Conservation (phyloP, 2,329 filamentous ascomycete species). For the Paecilomyces fulvus region DNA sequence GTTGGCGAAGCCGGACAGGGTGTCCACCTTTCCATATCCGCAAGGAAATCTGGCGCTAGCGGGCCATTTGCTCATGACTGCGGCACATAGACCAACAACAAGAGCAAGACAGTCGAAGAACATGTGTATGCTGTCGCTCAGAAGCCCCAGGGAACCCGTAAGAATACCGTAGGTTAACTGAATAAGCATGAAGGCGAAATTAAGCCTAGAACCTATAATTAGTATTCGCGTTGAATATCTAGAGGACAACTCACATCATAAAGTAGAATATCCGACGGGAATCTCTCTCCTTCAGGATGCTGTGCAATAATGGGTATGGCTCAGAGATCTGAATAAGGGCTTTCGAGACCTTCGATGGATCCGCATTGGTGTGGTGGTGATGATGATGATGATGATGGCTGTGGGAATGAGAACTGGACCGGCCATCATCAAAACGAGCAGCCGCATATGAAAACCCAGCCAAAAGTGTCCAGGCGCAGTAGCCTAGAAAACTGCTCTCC, state of each 20-base stretch:
- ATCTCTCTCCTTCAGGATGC: conserved; percentile 82
- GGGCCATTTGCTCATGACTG: conserved; percentile 95
- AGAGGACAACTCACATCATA: conserved; percentile 57
- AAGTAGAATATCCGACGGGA: conserved; percentile 96
- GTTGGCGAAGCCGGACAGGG: conserved; percentile 90
- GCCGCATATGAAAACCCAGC: conserved; percentile 22
- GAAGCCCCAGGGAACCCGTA: conserved; percentile 85
- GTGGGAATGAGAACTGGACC: conserved; percentile 23
- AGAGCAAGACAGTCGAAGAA: conserved; percentile 96
- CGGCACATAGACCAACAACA: conserved; percentile 79
- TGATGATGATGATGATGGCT: conserved; percentile 23
- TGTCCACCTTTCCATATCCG: conserved; percentile 94
- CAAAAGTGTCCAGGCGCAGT: conserved; percentile 19
- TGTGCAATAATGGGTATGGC: conserved; percentile 69
- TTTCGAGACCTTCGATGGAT: conserved; percentile 61
- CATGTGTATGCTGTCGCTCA: conserved; percentile 98
- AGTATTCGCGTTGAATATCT: conserved; percentile 7
- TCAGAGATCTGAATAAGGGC: conserved; percentile 63
- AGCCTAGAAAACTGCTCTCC: conserved; percentile 18
- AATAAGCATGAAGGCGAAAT: conserved; percentile 89
- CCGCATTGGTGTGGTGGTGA: conserved; percentile 28
- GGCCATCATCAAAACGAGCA: conserved; percentile 24
- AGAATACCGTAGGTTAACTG: conserved; percentile 91
- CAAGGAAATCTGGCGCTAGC: conserved; percentile 84
- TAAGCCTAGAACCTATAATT: conserved; percentile 53